Conservation (phyloP, 2,329 filamentous ascomycete species). For the Paracoccidioides lutzii region DNA sequence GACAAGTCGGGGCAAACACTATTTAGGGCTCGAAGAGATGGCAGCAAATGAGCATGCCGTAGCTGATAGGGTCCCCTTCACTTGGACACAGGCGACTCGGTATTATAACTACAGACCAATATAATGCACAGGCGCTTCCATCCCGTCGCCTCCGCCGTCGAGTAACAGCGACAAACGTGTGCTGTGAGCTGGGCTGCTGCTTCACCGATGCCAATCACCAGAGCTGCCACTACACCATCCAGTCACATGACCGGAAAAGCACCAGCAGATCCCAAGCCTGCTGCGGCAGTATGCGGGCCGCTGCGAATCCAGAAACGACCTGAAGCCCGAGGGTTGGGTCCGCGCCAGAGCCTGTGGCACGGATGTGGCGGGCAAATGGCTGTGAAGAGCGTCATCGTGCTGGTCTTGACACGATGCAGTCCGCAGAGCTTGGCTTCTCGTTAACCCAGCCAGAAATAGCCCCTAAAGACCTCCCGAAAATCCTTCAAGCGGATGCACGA, state of each 20-base stretch:
- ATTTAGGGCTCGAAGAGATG: not conserved
- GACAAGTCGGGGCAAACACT: not conserved
- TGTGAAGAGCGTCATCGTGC: not conserved
- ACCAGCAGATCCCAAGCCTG: conserved; percentile 14
- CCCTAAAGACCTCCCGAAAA: not conserved
- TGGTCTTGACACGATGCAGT: not conserved
- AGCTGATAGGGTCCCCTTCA: not conserved
- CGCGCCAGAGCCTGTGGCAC: conserved; percentile 8
- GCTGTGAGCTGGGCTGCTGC: conserved; percentile 8
- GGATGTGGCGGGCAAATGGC: conserved; percentile 12
- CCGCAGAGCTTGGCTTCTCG: conserved; percentile 8
- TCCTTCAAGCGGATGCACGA: conserved; percentile 1
- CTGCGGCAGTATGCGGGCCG: conserved; percentile 12
- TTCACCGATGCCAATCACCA: conserved; percentile 10
- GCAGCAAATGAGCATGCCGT: not conserved
- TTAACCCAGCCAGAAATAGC: not conserved
- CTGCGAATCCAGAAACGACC: conserved; percentile 10
- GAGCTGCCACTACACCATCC: conserved; percentile 11
- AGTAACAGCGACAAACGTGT: conserved; percentile 12
- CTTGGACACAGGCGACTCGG: not conserved
- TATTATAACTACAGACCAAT: not conserved
- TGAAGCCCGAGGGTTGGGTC: conserved; percentile 7
- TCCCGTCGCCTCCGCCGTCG: conserved; percentile 14
- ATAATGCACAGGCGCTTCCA: conserved; percentile 8
- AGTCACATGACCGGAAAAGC: conserved; percentile 19